phyloP scores from a whole-genome alignment of 2,329 filamentous ascomycete species.

The Diaporthe destruens region DNA sequence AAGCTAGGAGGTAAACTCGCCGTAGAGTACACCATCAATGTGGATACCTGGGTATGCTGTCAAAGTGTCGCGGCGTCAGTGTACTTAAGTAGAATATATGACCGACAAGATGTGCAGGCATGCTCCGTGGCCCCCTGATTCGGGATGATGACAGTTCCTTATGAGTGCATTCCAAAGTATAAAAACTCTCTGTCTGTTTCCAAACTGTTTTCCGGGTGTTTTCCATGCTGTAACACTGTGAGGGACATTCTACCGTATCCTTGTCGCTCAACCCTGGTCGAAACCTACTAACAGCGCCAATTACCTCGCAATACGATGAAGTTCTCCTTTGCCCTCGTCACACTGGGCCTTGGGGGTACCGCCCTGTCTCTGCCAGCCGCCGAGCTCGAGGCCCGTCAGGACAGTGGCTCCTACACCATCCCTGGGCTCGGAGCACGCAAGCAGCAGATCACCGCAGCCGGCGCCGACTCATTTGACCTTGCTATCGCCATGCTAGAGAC shows the following conservation, averaged over 20 bases:
- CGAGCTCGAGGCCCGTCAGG: constrained; percentile 15
- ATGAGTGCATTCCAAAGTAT: not conserved
- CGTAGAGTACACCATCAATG: constrained; percentile 13
- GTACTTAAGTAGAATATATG: not conserved
- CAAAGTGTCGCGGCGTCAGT: constrained; percentile 3
- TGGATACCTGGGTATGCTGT: not conserved
- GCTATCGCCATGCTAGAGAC: constrained; percentile 7
- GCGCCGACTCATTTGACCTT: not conserved
- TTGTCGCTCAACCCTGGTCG: not conserved
- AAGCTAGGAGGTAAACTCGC: constrained; percentile 20
- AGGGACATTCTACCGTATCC: not conserved
- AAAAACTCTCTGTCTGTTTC: not conserved
- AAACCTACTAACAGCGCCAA: not conserved
- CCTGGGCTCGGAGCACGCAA: constrained; percentile 5
- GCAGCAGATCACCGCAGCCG: not conserved
- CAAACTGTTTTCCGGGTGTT: not conserved
- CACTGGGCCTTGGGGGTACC: not conserved
- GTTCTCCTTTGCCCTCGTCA: not conserved
- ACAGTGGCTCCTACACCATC: constrained; percentile 24
- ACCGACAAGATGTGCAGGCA: not conserved
- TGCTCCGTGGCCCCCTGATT: not conserved
- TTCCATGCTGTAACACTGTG: not conserved
- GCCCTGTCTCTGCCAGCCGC: not conserved
- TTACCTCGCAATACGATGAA: not conserved
- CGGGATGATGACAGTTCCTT: not conserved